phyloP scores from a whole-genome alignment of 2,329 filamentous ascomycete genomes.

The Proliferodiscus dingleyae region DNA sequence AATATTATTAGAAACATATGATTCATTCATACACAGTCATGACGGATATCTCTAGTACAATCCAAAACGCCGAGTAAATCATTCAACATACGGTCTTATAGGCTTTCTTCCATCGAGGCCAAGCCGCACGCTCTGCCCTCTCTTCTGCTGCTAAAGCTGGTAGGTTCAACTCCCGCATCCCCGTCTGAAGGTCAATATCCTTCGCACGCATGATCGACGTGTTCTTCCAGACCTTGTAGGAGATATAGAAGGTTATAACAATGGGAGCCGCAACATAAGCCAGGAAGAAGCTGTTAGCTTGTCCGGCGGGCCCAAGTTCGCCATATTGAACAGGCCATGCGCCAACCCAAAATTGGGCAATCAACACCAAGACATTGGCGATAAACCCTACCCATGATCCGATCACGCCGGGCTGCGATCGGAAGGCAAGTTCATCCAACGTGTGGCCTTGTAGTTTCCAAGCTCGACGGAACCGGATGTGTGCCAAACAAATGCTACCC shows the following conservation, averaged over 20 bases:
- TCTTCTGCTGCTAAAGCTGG: constrained; percentile 76
- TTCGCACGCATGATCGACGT: constrained; percentile 61
- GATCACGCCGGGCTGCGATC: constrained; percentile 68
- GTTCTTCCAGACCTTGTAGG: constrained; percentile 69
- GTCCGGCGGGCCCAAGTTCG: constrained; percentile 37
- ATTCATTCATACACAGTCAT: too few relatives aligned
- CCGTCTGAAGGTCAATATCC: constrained; percentile 85
- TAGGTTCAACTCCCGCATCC: constrained; percentile 79
- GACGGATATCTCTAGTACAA: too few relatives aligned
- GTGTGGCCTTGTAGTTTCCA: constrained; percentile 66
- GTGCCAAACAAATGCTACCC: constrained; percentile 80
- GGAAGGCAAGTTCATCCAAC: constrained; percentile 76
- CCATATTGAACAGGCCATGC: constrained; percentile 66
- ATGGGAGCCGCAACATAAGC: constrained; percentile 67
- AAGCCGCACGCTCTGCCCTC: constrained; percentile 62
- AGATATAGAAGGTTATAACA: constrained; percentile 61
- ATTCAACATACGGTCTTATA: constrained; percentile 68
- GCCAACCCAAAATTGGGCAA: constrained; percentile 85
- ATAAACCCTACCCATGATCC: constrained; percentile 77
- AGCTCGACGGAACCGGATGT: constrained; percentile 85
- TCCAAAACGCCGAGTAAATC: neutral
- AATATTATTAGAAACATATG: too few relatives aligned
- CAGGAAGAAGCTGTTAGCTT: constrained; percentile 67
- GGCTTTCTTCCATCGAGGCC: constrained; percentile 71
- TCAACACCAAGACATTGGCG: constrained; percentile 70